Conservation (phyloP, 305 asterid genomes). For the Fraxinus ornus region DNA sequence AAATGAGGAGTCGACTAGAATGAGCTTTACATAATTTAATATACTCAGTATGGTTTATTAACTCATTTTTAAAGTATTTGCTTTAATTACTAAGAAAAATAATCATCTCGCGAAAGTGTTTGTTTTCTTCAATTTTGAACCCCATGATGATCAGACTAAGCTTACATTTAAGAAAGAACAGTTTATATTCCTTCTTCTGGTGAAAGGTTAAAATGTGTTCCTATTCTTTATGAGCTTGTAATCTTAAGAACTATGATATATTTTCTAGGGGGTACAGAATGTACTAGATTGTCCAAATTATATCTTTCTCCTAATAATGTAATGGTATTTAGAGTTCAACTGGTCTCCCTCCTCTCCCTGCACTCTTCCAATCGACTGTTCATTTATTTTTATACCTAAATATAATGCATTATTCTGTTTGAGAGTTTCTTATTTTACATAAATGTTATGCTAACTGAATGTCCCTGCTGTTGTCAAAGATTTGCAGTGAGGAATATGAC, state of each 20-base stretch:
- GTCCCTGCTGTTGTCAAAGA: slow-evolving; percentile 44
- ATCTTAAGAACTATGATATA: neutral
- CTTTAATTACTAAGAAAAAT: slow-evolving; percentile 8
- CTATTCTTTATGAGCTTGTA: slow-evolving; percentile 5
- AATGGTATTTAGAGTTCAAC: slow-evolving; percentile 2
- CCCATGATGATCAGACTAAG: neutral
- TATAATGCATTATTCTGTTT: slow-evolving; percentile 1
- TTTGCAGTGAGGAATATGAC: slow-evolving; percentile 91
- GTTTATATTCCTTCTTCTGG: neutral
- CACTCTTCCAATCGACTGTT: neutral
- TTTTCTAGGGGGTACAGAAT: slow-evolving; percentile 15
- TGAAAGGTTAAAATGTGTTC: neutral
- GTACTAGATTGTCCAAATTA: neutral
- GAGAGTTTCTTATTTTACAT: neutral
- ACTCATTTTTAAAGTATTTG: slow-evolving; percentile 6
- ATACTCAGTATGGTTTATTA: neutral
- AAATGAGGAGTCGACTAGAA: neutral
- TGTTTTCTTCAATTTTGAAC: slow-evolving; percentile 14
- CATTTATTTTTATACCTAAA: slow-evolving; percentile 5
- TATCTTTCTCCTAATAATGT: neutral
- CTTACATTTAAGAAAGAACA: neutral
- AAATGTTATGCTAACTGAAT: slow-evolving; percentile 27
- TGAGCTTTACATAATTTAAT: slow-evolving; percentile 1
- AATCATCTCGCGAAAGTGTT: neutral
- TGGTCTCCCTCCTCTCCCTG: neutral